These are phyloP conservation scores for Halteria grandinella DNA, from an alignment of 73 alveolate genomes.

Conservation along the genomic window DNA sequence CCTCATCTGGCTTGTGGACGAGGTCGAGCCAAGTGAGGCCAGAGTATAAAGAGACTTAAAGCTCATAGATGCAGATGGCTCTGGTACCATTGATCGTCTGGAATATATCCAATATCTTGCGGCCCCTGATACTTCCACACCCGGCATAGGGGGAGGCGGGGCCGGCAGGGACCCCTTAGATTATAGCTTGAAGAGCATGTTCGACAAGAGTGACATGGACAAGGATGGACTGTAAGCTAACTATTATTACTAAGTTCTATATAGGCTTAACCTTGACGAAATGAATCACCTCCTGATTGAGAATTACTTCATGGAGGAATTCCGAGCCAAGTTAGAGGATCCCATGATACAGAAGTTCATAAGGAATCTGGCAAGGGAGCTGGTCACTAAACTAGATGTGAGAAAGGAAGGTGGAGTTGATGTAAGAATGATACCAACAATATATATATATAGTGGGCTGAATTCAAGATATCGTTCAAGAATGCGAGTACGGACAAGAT, in stretches of 20 bases:
- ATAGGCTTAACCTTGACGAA: slow-evolving; percentile 31
- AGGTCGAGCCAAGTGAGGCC: slow-evolving; percentile 65
- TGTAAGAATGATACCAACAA: slow-evolving; percentile 8
- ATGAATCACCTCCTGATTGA: slow-evolving; percentile 22
- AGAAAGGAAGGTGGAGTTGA: slow-evolving; percentile 44
- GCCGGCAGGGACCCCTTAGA: slow-evolving; percentile 44
- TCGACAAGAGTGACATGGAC: slow-evolving; percentile 56
- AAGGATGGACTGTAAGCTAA: too few relatives aligned
- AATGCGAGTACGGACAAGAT: too few relatives aligned
- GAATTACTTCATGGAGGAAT: slow-evolving; percentile 10
- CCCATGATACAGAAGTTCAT: slow-evolving; percentile 19
- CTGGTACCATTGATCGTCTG: slow-evolving; percentile 67
- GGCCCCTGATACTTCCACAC: slow-evolving; percentile 63
- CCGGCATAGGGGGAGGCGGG: neutral
- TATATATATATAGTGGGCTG: slow-evolving; percentile 31
- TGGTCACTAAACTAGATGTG: slow-evolving; percentile 27
- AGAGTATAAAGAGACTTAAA: slow-evolving; percentile 67
- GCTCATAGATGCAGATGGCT: slow-evolving; percentile 64
- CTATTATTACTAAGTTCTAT: too few relatives aligned
- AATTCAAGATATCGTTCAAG: too few relatives aligned
- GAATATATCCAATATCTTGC: slow-evolving; percentile 72
- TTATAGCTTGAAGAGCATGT: slow-evolving; percentile 21
- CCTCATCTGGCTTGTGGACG: slow-evolving; percentile 69
- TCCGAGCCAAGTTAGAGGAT: slow-evolving; percentile 33
- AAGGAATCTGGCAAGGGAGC: slow-evolving; percentile 22